phyloP scores from a whole-genome alignment of 768 basidiomycete species.

The Tephrocybe sp. region DNA sequence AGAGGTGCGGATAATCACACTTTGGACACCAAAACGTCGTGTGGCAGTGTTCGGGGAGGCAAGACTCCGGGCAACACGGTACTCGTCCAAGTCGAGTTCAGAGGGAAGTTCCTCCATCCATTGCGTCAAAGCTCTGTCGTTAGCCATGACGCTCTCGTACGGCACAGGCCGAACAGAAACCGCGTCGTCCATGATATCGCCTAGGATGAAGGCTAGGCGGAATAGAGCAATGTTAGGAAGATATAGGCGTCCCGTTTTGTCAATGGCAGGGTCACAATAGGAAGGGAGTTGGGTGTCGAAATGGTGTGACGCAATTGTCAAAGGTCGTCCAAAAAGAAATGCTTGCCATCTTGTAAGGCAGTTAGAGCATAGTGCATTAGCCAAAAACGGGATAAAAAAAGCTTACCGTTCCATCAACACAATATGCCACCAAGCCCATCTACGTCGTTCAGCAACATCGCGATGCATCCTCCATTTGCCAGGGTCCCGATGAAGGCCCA shows the following conservation, averaged over 20 bases:
- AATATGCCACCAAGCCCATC: constrained; percentile 94
- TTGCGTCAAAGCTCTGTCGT: constrained; percentile 66
- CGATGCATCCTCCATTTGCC: constrained; percentile 70
- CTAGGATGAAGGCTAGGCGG: constrained; percentile 72
- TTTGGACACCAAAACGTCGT: constrained; percentile 74
- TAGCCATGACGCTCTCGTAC: constrained; percentile 68
- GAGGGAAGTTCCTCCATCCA: constrained; percentile 78
- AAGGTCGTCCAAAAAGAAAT: constrained; percentile 81
- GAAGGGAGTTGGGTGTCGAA: constrained; percentile 81
- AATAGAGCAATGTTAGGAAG: constrained; percentile 76
- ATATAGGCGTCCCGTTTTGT: constrained; percentile 64
- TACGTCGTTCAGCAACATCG: constrained; percentile 69
- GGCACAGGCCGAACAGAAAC: constrained; percentile 78
- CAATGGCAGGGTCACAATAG: constrained; percentile 59
- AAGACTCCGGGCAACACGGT: constrained; percentile 66
- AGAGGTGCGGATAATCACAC: constrained; percentile 73
- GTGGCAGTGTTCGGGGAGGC: constrained; percentile 57
- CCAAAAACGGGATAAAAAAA: constrained; percentile 5
- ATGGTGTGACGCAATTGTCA: constrained; percentile 74
- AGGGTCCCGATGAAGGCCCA: constrained; percentile 88
- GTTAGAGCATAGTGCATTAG: constrained; percentile 12
- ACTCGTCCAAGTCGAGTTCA: constrained; percentile 77
- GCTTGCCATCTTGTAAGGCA: constrained; percentile 68
- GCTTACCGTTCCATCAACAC: constrained; percentile 71
- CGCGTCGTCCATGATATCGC: constrained; percentile 84